Evolutionary conservation across 768 basidiomycete genomes (phyloP).

Genomic region (Gymnopilus junonius): DNA sequence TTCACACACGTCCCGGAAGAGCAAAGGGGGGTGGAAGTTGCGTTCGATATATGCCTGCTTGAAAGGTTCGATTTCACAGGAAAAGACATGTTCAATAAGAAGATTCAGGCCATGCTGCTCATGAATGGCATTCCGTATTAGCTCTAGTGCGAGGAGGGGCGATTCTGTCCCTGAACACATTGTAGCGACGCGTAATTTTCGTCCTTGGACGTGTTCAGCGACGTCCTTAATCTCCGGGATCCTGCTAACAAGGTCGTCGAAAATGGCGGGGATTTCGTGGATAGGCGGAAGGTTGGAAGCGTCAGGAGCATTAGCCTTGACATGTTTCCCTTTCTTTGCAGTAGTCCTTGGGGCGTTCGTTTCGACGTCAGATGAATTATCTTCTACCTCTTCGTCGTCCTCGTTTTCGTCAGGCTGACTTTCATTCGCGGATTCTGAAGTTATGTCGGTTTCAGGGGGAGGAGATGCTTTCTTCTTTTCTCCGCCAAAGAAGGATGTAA

Average conservation of each 20-base stretch:
- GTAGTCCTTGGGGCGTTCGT: slow-evolving; percentile 33
- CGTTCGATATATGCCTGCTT: slow-evolving; percentile 98
- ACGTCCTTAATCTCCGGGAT: slow-evolving; percentile 70
- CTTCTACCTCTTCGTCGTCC: slow-evolving; percentile 30
- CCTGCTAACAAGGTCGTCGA: slow-evolving; percentile 71
- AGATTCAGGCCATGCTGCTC: slow-evolving; percentile 68
- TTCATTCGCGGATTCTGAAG: slow-evolving; percentile 24
- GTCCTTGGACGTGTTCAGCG: slow-evolving; percentile 68
- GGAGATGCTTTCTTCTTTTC: slow-evolving; percentile 28
- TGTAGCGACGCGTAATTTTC: slow-evolving; percentile 91
- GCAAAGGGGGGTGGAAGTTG: slow-evolving; percentile 89
- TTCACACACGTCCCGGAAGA: slow-evolving; percentile 95
- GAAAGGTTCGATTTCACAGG: slow-evolving; percentile 96
- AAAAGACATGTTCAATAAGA: slow-evolving; percentile 90
- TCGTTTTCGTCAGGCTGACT: slow-evolving; percentile 27
- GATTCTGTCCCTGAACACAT: slow-evolving; percentile 99
- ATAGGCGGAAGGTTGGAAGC: slow-evolving; percentile 79
- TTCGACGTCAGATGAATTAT: slow-evolving; percentile 36
- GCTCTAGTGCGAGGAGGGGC: slow-evolving; percentile 85
- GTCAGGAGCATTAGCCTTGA: slow-evolving; percentile 52
- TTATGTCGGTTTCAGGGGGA: slow-evolving; percentile 32
- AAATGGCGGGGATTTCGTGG: slow-evolving; percentile 70
- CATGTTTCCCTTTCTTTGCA: slow-evolving; percentile 37
- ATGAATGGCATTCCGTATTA: slow-evolving; percentile 78
- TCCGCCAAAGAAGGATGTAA: slow-evolving; percentile 58